Evolutionary conservation across 2,329 filamentous ascomycete species (phyloP), one percentile per base, ranked within the genome.

Genomic region (Arthrobotrys entomopaga): DNA sequence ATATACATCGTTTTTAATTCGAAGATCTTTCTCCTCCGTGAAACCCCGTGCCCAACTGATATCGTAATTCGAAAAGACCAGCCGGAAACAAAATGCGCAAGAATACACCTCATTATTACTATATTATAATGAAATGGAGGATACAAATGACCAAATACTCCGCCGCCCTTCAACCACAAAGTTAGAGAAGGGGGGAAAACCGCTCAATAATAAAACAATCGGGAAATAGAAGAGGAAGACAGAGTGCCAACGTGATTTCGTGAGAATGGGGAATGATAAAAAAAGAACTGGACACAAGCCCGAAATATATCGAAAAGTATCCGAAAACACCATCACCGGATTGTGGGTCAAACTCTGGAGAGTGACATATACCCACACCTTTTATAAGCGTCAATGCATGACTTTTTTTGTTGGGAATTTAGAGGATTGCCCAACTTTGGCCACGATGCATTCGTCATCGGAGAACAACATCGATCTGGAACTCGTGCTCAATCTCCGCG

Each of bases 401-500:
- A 46, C 11, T 43, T 16, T 43, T 54, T 69, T 61, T 69, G 56
- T 69, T 61, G 65, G 65, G 65, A 40, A 22, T 10, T 11, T 20
- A 7, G 13, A 60, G 46, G 50, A 58, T 42, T 46, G 8, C 11
- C 4, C 4, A 15, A 13, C 13, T 15, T 46, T 19, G 48, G 22
- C 46, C 43, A 48, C 20, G 29, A 57, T 16, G 11, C 15, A 34
- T n/a, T 15, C 13, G 19, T 61, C 49, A 74, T 42, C 58, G 50
- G 13, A 74, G 43, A 22, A 74, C 63, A 19, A 74, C 70, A 64
- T 88, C 83, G 2, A 93, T 91, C 79, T 92, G 87, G 60, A 97
- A 87, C 80, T 88, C 86, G 84, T 98, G 98, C 52, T 88, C 85
- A 80, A 99, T 87, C 80, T 87, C 88, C 81, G 99, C 96, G 82